Evolutionary conservation across 805 yeast genomes (phyloP).

Genomic region (Starmerella bacillaris): DNA sequence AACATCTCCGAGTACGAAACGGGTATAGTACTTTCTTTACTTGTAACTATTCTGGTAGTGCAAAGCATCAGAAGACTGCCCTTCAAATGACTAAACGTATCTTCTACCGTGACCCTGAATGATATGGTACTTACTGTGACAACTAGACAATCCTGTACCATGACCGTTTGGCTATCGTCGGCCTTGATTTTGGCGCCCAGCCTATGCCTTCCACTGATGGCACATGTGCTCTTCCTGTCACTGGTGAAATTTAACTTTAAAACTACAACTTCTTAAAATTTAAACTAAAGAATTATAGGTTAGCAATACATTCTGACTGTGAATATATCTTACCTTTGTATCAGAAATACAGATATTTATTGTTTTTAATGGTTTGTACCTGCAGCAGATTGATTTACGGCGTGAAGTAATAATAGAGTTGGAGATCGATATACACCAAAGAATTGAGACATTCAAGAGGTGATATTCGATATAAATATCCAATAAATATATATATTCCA

Average conservation of each 20-base stretch:
- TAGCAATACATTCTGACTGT: conserved; percentile 82
- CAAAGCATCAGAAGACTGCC: conserved; percentile 69
- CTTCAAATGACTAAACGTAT: conserved; percentile 75
- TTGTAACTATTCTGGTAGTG: conserved; percentile 60
- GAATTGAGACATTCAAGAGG: too few species aligned
- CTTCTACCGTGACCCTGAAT: conserved; percentile 98
- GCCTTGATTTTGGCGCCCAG: conserved; percentile 95
- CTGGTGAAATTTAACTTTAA: conserved; percentile 97
- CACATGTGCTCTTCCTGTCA: conserved; percentile 60
- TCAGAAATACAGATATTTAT: conserved; percentile 72
- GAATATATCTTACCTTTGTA: conserved; percentile 92
- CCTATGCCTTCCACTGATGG: conserved; percentile 76
- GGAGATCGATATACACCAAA: neutral
- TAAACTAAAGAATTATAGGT: conserved; percentile 51
- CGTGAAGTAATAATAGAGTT: neutral
- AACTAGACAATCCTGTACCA: conserved; percentile 79
- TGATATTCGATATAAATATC: too few species aligned
- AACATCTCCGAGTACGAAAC: too few species aligned
- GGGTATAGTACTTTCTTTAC: conserved; percentile 99
- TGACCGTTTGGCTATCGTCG: conserved; percentile 95
- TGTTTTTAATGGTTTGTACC: too few species aligned
- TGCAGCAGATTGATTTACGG: too few species aligned
- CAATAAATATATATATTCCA: too few species aligned
- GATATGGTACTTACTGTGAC: conserved; percentile 69
- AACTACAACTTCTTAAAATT: conserved; percentile 84